Evolutionary conservation across 495 filamentous ascomycete species (phyloP), one percentile per base, ranked within the genome.

Genomic region (Penicillium herquei): DNA sequence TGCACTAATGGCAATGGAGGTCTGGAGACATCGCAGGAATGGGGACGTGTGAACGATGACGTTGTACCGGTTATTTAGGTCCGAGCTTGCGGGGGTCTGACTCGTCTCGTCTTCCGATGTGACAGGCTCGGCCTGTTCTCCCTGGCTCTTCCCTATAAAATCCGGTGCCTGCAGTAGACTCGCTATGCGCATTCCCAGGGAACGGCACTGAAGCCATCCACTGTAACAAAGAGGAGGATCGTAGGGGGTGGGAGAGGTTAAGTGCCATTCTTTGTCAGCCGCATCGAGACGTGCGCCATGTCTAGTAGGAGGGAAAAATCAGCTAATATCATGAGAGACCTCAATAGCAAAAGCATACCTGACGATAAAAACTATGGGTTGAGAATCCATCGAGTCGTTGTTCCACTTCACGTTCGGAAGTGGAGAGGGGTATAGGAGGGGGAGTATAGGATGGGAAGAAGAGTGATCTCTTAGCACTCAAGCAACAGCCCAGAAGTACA

Each of bases 141-240:
- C 46, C 44, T 60, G 18, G 18, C 67, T 56, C 55, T 74, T 52
- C 10, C 63, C 57, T 9, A 55, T 49, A 17, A 50, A 61, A 10
- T 71, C 63, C 2, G 80, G 65, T 7, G 74, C 70, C 48, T 78
- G 70, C 21, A 98, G 70, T 7, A 97, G 84, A 56, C 75, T 83
- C 3, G 85, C 86, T 52, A 99, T 96, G 39, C 91, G 84, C 14
- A 80, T 75, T 3, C 94, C 94, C 3, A 97, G 76, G 8, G 83
- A 84, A 55, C 87, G 86, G 48, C 87, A 85, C 66, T 97, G 93
- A 16, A 82, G 81, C 92, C 92, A 98, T 42, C 94, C 94, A 56
- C 91, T 88, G 65, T 96, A 98, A 13, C 92, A 96, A 44, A 99
- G 80, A 40, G 95, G 94, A 41, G 94, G 89, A 56, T 99, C 93